Evolutionary conservation across 306 rosid genomes (phyloP), one percentile per base, ranked within the genome.

Genomic region (Dalbergia oliveri): DNA sequence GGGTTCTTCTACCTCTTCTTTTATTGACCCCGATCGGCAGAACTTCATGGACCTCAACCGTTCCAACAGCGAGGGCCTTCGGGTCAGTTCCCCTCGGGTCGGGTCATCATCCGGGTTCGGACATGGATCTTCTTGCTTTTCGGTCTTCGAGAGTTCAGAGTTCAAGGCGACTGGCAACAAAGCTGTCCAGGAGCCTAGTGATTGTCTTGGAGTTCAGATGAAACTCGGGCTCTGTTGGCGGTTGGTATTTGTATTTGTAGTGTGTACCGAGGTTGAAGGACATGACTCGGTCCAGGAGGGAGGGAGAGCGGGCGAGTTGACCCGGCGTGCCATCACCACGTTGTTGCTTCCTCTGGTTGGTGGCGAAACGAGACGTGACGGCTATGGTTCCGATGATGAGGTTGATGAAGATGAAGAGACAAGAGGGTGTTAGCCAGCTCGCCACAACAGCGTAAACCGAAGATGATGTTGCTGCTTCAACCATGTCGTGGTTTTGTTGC

Each of bases 391-490:
- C 88, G 75, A 94, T 91, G 64, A 84, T 84, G 69, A 94, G 86
- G 90, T 93, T 95, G 81, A 95, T 8, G 57, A 93, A 1, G 79
- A 95, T 0, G 91, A 93, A 95, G 26, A 95, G 86, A 45, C 45
- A 78, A 8, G 89, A 56, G 13, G 99, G 94, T 0, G 91, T 93
- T 69, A 88, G 0, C 97, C 91, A 95, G 69, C 72, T 80, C 7
- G 80, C 26, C 12, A 84, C 5, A 11, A 19, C 41, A 53, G 68
- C 80, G 75, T 53, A 83, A 45, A 85, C 14, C 15, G 88, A 70
- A 49, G 45, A 56, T 43, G 45, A 26, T 26, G n/a, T 44, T 53
- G 19, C 69, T 43, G 0, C 54, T 47, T 70, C 77, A 69, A 14
- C 31, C 77, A 73, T 50, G 11, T 10, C 21, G 4, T 18, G 14